Percentiles rank a stretch among this genome's conserved stretches.
Conservation (phyloP, 257 asterid genomes). For the Voacanga thouarsii region DNA sequence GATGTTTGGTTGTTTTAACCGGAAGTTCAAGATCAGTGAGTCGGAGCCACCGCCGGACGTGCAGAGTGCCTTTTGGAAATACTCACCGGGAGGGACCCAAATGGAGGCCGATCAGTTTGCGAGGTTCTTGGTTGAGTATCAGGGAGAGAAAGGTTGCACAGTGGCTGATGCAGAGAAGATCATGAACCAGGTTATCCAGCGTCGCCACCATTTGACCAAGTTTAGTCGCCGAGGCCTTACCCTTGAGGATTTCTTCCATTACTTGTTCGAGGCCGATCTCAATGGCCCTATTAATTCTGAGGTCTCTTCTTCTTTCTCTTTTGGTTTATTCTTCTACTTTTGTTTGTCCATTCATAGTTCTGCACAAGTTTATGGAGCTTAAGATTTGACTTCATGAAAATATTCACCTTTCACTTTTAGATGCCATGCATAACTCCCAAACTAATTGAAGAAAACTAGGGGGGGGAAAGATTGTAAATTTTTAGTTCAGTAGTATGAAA, state of each 20-base stretch:
- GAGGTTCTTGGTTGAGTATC: conserved; percentile 58
- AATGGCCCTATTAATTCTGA: conserved; percentile 66
- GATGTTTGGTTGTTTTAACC: conserved; percentile 87
- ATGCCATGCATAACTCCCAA: neutral
- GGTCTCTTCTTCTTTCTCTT: conserved; percentile 32
- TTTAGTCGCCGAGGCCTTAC: conserved; percentile 31
- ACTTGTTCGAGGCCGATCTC: conserved; percentile 74
- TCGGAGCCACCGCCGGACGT: conserved; percentile 90
- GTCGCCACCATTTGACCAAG: conserved; percentile 49
- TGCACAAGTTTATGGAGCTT: neutral
- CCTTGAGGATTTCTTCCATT: conserved; percentile 79
- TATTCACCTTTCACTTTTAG: neutral
- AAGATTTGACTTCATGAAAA: neutral
- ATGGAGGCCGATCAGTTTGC: conserved; percentile 69
- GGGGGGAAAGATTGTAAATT: neutral
- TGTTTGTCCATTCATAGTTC: neutral
- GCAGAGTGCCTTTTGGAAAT: conserved; percentile 53
- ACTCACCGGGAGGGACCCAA: conserved; percentile 45
- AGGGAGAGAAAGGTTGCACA: conserved; percentile 53
- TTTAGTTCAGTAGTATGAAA: neutral
- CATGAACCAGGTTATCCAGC: conserved; percentile 46
- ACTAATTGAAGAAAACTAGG: neutral
- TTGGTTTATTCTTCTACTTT: neutral
- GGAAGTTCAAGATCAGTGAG: conserved; percentile 89
- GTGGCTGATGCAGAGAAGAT: conserved; percentile 51